These are phyloP conservation scores for Pseudonitzschia pungens DNA, from an alignment of 108 stramenopile genomes.

Conservation along the genomic window DNA sequence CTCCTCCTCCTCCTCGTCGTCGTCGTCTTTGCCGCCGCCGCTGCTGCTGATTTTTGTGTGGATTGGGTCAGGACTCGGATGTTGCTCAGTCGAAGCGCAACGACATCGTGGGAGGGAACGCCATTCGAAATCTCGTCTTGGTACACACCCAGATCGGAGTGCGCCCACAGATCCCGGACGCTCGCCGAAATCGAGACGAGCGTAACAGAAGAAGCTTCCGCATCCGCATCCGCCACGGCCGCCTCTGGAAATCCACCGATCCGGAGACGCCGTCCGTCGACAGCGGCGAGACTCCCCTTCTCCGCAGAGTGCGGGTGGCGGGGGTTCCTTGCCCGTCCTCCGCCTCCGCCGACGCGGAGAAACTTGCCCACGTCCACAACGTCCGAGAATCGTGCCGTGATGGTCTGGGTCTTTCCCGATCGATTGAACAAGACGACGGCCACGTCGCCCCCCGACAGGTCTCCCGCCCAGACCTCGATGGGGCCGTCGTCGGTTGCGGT, in stretches of 20 bases:
- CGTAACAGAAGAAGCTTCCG: background rate
- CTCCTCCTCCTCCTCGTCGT: too few relatives aligned
- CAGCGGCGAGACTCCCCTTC: too few relatives aligned
- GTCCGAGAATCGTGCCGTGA: slow-evolving; percentile 26
- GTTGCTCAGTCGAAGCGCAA: slow-evolving; percentile 23
- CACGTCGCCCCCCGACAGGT: slow-evolving; percentile 21
- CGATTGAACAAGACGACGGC: slow-evolving; percentile 42
- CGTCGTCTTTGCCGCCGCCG: too few relatives aligned
- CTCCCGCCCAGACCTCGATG: slow-evolving; percentile 39
- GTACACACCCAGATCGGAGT: slow-evolving; percentile 22
- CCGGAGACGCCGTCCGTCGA: too few relatives aligned
- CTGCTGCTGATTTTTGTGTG: background rate
- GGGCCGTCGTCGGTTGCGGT: background rate
- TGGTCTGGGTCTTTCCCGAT: background rate
- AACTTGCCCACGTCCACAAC: slow-evolving; percentile 2
- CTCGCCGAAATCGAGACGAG: background rate
- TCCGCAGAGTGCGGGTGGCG: background rate
- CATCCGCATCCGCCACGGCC: background rate
- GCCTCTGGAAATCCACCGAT: background rate
- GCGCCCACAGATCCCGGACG: slow-evolving; percentile 28
- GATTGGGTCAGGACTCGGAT: background rate
- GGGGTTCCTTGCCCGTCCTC: background rate
- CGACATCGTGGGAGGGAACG: slow-evolving; percentile 29
- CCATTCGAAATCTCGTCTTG: slow-evolving; percentile 5
- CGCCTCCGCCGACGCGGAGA: background rate